Evolutionary conservation across 148 eudicot species (phyloP).

Genomic region (Hydrangea macrophylla): DNA sequence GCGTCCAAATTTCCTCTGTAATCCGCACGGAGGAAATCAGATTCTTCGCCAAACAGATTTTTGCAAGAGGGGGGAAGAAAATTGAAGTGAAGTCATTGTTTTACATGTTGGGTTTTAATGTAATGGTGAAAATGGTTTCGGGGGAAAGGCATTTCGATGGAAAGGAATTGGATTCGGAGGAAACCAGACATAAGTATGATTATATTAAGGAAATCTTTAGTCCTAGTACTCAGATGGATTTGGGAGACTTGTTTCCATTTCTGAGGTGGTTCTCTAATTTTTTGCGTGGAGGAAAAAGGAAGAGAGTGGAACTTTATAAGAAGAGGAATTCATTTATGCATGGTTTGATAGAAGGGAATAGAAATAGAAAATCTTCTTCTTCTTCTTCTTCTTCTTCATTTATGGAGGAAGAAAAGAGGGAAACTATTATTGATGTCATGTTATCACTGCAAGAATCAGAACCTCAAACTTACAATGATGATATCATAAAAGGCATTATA

Average conservation of each 20-base stretch:
- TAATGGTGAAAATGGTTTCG: constrained; percentile 21
- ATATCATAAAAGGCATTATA: constrained; percentile 5
- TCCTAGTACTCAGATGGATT: too few species aligned
- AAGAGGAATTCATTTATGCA: constrained; percentile 20
- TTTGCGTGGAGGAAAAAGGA: constrained; percentile 14
- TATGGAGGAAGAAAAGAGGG: constrained; percentile 1
- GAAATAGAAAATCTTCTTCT: background rate
- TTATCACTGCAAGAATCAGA: constrained; percentile 20
- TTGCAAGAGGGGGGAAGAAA: background rate
- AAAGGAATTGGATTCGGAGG: constrained; percentile 17
- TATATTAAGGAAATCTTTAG: too few species aligned
- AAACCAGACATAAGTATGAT: too few species aligned
- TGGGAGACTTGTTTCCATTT: constrained; percentile 25
- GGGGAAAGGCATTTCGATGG: constrained; percentile 16
- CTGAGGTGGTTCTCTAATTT: constrained; percentile 5
- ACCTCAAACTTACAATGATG: constrained; percentile 26
- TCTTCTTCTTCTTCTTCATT: background rate
- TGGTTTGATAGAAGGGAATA: constrained; percentile 16
- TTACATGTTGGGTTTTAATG: constrained; percentile 20
- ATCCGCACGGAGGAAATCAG: constrained; percentile 29
- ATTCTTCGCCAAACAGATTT: constrained; percentile 7
- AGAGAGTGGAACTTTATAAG: constrained; percentile 8
- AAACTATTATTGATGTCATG: constrained; percentile 19
- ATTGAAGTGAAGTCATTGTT: constrained; percentile 18
- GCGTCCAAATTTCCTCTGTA: constrained; percentile 13